These are phyloP conservation scores for Gonapodya sp. DNA, from an alignment of 192 early-diverging fungal species.

Conservation along the genomic window DNA sequence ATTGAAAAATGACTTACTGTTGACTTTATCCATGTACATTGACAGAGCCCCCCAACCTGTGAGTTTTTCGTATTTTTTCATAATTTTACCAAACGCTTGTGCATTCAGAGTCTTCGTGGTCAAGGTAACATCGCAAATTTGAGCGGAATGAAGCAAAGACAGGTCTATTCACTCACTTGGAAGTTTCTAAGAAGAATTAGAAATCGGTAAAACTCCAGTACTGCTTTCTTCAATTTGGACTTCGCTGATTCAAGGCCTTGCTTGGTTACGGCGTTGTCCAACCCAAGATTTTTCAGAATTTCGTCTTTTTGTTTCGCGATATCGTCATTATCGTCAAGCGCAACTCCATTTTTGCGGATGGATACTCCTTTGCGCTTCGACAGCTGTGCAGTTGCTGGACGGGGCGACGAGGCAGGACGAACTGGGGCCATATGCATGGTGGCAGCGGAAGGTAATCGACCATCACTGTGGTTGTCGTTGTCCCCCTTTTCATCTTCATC, in stretches of 20 bases:
- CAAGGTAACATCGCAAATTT: not conserved
- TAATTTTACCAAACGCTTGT: not conserved
- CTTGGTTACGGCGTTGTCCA: not conserved
- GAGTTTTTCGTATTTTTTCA: not conserved
- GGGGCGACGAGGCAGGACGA: not conserved
- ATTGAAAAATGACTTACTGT: not conserved
- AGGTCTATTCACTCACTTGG: not conserved
- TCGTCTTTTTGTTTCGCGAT: not conserved
- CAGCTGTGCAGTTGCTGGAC: not conserved
- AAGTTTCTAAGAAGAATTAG: not conserved
- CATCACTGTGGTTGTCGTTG: not conserved
- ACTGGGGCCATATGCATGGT: not conserved
- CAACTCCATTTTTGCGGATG: not conserved
- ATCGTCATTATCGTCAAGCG: not conserved
- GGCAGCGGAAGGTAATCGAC: not conserved
- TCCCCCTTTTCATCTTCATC: not conserved
- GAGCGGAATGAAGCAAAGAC: not conserved
- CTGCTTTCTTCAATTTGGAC: not conserved
- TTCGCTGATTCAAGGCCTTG: not conserved
- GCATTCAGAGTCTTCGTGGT: not conserved
- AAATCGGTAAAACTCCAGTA: constrained; percentile 8
- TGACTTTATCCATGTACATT: not conserved
- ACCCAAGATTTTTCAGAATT: not conserved
- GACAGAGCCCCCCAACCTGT: not conserved
- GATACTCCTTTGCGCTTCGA: not conserved